Evolutionary conservation across 2,329 filamentous ascomycete species (phyloP).

Genomic region (Sporothrix humicola): DNA sequence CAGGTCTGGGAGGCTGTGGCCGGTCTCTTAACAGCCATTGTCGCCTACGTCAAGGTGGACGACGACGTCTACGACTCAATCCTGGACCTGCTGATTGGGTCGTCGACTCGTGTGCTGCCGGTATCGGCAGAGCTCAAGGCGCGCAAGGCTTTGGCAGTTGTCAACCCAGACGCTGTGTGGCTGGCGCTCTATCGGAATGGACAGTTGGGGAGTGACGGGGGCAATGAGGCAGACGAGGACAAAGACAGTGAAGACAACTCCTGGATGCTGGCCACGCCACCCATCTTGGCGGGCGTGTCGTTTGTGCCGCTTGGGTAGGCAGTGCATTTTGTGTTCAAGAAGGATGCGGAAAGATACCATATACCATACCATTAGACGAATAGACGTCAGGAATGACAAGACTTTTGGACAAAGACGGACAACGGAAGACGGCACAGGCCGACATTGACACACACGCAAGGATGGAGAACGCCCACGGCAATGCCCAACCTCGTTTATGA

Average conservation of each 20-base stretch:
- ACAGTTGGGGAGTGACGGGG: conserved; percentile 45
- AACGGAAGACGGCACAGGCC: too few species aligned
- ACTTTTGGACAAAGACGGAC: too few species aligned
- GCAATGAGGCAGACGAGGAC: neutral
- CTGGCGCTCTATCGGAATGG: conserved; percentile 55
- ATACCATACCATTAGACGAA: neutral
- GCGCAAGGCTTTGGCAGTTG: conserved; percentile 61
- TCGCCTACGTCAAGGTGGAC: conserved; percentile 66
- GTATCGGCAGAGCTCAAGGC: conserved; percentile 56
- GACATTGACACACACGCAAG: too few species aligned
- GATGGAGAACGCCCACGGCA: neutral
- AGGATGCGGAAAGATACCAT: too few species aligned
- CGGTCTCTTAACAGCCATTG: conserved; percentile 63
- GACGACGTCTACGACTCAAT: conserved; percentile 75
- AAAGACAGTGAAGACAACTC: neutral
- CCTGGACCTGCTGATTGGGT: conserved; percentile 63
- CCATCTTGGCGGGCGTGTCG: conserved; percentile 33
- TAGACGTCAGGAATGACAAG: neutral
- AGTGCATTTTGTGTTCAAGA: neutral
- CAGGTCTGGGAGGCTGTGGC: conserved; percentile 70
- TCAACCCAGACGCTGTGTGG: conserved; percentile 82
- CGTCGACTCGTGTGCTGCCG: conserved; percentile 45
- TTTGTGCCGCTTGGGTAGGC: conserved; percentile 31
- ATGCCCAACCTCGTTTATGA: neutral
- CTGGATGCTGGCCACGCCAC: conserved; percentile 33